A percentile compares a stretch with the other conserved stretches of the same genome.
Evolutionary conservation across 371 early-diverging fungal species (phyloP).

Genomic region (Lichtheimia hyalospora): DNA sequence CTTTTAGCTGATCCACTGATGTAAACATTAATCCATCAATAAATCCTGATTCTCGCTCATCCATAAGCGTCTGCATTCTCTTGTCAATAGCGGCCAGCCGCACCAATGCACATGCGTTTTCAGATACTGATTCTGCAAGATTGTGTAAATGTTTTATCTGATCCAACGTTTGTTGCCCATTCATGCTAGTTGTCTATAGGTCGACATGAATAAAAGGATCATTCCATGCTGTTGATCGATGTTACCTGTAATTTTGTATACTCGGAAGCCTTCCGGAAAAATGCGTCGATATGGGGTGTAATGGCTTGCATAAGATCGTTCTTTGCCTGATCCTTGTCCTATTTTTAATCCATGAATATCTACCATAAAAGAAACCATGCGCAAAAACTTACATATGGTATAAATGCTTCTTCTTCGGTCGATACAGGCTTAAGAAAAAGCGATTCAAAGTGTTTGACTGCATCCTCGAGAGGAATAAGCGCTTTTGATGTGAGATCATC

Average conservation of each 20-base stretch:
- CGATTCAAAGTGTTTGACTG: conserved; percentile 22
- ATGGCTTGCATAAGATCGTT: conserved; percentile 20
- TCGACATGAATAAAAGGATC: too few relatives aligned
- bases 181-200: too few relatives aligned
- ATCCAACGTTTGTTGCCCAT: conserved; percentile 7
- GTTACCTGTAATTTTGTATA: conserved; percentile 23
- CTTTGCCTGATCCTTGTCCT: conserved; percentile 26
- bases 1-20: conserved; percentile 18
- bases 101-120: conserved; percentile 12
- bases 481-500: conserved; percentile 14
- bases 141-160: conserved; percentile 20
- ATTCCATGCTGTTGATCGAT: neutral
- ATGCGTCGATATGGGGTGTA: conserved; percentile 17
- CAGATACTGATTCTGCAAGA: conserved; percentile 9
- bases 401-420: conserved; percentile 5
- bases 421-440: conserved; percentile 15
- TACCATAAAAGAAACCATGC: too few relatives aligned
- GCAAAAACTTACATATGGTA: neutral
- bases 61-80: conserved; percentile 16
- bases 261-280: conserved; percentile 16
- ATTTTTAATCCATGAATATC: neutral
- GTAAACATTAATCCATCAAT: conserved; percentile 19
- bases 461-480: conserved; percentile 27
- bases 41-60: conserved; percentile 31
- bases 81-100: conserved; percentile 17